Evolutionary conservation across 139 green algal species (phyloP).

Genomic region (Chloropicon primus): DNA sequence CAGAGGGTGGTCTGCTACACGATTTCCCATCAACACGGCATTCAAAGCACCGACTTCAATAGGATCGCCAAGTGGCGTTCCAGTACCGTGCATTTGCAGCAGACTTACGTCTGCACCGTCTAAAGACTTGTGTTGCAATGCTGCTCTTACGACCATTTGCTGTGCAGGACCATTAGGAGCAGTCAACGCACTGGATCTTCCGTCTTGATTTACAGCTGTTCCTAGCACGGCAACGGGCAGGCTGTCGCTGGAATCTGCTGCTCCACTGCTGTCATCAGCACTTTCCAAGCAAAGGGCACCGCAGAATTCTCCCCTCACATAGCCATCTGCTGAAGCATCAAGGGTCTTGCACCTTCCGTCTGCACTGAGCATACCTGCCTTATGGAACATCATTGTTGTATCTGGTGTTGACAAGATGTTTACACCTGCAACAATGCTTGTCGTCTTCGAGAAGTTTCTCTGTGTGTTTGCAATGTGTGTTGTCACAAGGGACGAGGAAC

Average conservation of each 20-base stretch:
- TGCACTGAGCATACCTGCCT: conserved; percentile 32
- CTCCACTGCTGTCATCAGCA: background rate
- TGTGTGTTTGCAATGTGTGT: conserved; percentile 19
- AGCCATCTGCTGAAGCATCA: conserved; percentile 60
- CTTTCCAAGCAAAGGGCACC: conserved; percentile 7
- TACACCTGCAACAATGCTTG: background rate
- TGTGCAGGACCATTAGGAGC: background rate
- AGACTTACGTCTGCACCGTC: background rate
- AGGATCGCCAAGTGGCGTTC: conserved; percentile 68
- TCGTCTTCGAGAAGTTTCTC: background rate
- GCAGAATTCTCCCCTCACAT: conserved; percentile 49
- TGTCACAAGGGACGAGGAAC: conserved; percentile 36
- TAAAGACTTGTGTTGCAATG: background rate
- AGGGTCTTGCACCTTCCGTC: conserved; percentile 53
- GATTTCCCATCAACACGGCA: background rate
- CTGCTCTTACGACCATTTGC: background rate
- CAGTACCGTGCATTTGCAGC: conserved; percentile 35
- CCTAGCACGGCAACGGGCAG: background rate
- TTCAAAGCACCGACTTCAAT: conserved; percentile 40
- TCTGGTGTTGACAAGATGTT: conserved; percentile 8
- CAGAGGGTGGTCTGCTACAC: background rate
- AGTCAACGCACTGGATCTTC: background rate
- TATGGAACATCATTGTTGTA: conserved; percentile 19
- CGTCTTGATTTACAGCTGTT: background rate
- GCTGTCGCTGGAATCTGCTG: background rate